These are phyloP conservation scores for Hirschioporus abietinus DNA, from an alignment of 768 basidiomycete species.

Conservation along the genomic window DNA sequence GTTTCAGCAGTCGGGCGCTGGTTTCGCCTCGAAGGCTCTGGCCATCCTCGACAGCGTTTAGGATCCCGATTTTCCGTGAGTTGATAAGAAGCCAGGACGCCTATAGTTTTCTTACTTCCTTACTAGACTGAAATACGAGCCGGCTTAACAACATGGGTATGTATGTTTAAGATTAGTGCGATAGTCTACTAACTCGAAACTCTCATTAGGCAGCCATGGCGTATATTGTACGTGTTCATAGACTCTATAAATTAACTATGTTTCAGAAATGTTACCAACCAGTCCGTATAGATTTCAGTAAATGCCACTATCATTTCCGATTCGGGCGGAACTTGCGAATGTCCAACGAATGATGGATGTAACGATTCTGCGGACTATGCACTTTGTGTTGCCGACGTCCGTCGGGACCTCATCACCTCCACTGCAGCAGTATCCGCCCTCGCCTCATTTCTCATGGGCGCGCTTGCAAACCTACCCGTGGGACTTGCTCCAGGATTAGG, in stretches of 20 bases:
- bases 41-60: slow-evolving; percentile 52
- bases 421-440: slow-evolving; percentile 76
- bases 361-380: slow-evolving; percentile 45
- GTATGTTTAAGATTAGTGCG: slow-evolving; percentile 21
- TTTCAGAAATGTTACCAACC: neutral
- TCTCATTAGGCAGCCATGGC: slow-evolving; percentile 68
- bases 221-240: slow-evolving; percentile 56
- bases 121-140: slow-evolving; percentile 13
- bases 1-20: slow-evolving; percentile 48
- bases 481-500: slow-evolving; percentile 85
- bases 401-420: slow-evolving; percentile 74
- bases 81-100: slow-evolving; percentile 4
- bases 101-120: neutral
- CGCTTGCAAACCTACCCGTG: slow-evolving; percentile 78
- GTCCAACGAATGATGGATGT: slow-evolving; percentile 55
- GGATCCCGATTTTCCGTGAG: slow-evolving; percentile 59
- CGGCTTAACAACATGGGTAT: slow-evolving; percentile 76
- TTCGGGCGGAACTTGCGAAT: slow-evolving; percentile 79
- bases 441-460: slow-evolving; percentile 76
- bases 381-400: slow-evolving; percentile 56
- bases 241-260: neutral
- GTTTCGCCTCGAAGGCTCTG: slow-evolving; percentile 72
- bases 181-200: slow-evolving; percentile 7
- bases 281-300: slow-evolving; percentile 62
- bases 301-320: slow-evolving; percentile 76